Percentiles rank a stretch among this genome's conserved stretches.
phyloP scores from a whole-genome alignment of 805 yeast species.

The Cyberlindnera samutprakarnensis region DNA sequence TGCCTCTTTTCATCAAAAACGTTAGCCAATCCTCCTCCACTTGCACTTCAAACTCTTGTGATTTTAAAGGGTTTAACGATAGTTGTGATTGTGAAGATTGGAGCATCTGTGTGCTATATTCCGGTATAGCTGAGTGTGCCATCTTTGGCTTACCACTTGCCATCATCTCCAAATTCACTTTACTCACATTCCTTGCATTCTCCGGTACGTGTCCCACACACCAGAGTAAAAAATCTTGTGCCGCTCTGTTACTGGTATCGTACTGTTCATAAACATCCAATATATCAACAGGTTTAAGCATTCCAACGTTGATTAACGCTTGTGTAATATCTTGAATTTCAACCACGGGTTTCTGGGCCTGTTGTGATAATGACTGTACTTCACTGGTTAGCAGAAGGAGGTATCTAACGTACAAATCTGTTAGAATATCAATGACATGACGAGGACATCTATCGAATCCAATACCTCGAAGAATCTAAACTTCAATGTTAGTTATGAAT shows the following conservation, averaged over 20 bases:
- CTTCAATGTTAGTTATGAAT: neutral
- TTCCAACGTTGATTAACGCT: slow-evolving; percentile 57
- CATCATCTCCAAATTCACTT: slow-evolving; percentile 25
- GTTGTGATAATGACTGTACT: slow-evolving; percentile 41
- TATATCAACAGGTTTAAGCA: slow-evolving; percentile 49
- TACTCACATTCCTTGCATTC: slow-evolving; percentile 32
- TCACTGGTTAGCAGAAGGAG: slow-evolving; percentile 46
- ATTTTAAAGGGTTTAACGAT: neutral
- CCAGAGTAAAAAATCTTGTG: slow-evolving; percentile 50
- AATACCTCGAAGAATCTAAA: slow-evolving; percentile 55
- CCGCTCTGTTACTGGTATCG: slow-evolving; percentile 37
- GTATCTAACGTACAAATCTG: slow-evolving; percentile 67
- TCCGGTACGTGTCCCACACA: slow-evolving; percentile 37
- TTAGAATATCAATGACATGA: slow-evolving; percentile 60
- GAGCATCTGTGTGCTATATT: too few relatives aligned
- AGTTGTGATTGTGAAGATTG: neutral
- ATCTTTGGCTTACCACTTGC: slow-evolving; percentile 13
- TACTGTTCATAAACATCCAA: slow-evolving; percentile 50
- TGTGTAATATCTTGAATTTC: slow-evolving; percentile 61
- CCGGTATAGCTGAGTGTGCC: slow-evolving; percentile 1
- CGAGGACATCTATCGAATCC: slow-evolving; percentile 83
- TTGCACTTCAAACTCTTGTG: slow-evolving; percentile 9
- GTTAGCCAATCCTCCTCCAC: slow-evolving; percentile 30
- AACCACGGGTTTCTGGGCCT: slow-evolving; percentile 38
- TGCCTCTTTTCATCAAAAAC: slow-evolving; percentile 24